Evolutionary conservation across 2,329 filamentous ascomycete genomes (phyloP).

Genomic region (Neoarthrinium moseri): DNA sequence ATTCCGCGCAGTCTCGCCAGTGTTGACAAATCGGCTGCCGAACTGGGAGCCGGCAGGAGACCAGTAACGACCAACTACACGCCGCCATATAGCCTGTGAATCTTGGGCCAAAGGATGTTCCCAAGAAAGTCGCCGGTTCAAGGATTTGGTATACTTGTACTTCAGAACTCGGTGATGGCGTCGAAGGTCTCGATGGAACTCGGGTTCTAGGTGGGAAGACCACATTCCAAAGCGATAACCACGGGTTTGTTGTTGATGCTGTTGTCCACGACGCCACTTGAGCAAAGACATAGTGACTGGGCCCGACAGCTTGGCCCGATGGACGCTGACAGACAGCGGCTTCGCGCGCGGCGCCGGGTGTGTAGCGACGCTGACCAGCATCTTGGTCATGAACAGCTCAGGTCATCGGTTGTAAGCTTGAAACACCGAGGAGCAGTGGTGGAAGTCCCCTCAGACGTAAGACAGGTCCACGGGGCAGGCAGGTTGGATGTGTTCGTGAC

Average conservation of each 20-base stretch:
- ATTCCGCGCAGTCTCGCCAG: neutral
- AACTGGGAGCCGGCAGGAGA: slow-evolving; percentile 23
- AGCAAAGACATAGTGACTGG: slow-evolving; percentile 16
- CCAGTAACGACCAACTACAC: slow-evolving; percentile 40
- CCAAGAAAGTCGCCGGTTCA: slow-evolving; percentile 46
- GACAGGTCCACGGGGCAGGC: too few species aligned
- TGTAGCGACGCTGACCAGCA: slow-evolving; percentile 30
- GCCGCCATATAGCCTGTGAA: slow-evolving; percentile 36
- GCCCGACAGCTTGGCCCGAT: slow-evolving; percentile 15
- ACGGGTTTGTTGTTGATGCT: slow-evolving; percentile 41
- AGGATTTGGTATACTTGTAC: slow-evolving; percentile 44
- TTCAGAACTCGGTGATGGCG: slow-evolving; percentile 41
- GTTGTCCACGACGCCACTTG: slow-evolving; percentile 28
- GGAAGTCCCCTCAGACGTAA: too few species aligned
- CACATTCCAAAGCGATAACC: slow-evolving; percentile 49
- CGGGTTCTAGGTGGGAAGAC: slow-evolving; percentile 40
- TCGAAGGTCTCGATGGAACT: slow-evolving; percentile 40
- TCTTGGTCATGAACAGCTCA: slow-evolving; percentile 8
- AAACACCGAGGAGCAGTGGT: neutral
- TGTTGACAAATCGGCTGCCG: slow-evolving; percentile 10
- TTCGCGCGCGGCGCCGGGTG: slow-evolving; percentile 25
- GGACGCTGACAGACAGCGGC: slow-evolving; percentile 18
- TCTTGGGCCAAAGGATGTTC: slow-evolving; percentile 37
- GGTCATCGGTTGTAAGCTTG: neutral
- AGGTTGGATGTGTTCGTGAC: too few species aligned